phyloP scores from a whole-genome alignment of 2,329 filamentous ascomycete genomes.

The Fusarium sarcochroum region DNA sequence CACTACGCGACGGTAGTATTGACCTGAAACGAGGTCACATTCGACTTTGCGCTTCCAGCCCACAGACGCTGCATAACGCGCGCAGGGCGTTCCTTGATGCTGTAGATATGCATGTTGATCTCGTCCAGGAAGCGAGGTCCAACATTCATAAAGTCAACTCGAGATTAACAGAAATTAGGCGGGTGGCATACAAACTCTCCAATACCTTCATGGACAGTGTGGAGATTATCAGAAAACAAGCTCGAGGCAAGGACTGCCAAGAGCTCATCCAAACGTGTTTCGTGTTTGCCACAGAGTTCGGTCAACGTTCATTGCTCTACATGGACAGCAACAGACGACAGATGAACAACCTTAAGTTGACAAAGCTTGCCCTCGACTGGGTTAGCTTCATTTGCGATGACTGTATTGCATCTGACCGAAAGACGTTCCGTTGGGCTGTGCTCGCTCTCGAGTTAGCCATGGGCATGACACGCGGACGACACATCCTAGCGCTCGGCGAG shows the following conservation, averaged over 20 bases:
- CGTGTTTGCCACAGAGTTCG: conserved; percentile 98
- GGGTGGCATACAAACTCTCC: conserved; percentile 94
- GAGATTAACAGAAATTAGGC: conserved; percentile 93
- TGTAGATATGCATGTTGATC: conserved; percentile 87
- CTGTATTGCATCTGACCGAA: conserved; percentile 92
- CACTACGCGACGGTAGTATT: conserved; percentile 81
- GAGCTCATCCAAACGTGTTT: conserved; percentile 98
- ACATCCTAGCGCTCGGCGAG: conserved; percentile 91
- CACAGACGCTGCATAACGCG: conserved; percentile 83
- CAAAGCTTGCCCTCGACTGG: conserved; percentile 94
- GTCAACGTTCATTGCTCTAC: conserved; percentile 92
- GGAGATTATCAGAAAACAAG: conserved; percentile 90
- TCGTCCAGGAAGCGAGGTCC: conserved; percentile 91
- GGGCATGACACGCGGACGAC: conserved; percentile 94
- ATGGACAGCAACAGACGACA: conserved; percentile 96
- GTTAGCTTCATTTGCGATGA: conserved; percentile 98
- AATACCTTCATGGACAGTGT: conserved; percentile 99
- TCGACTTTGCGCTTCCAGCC: conserved; percentile 89
- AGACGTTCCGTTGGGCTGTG: conserved; percentile 98
- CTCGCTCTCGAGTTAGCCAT: conserved; percentile 96
- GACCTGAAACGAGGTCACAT: conserved; percentile 90
- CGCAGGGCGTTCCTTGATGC: conserved; percentile 81
- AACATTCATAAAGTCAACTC: conserved; percentile 93
- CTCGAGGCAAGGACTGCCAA: conserved; percentile 86
- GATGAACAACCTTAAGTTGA: conserved; percentile 97